Evolutionary conservation across 306 rosid genomes (phyloP), one percentile per base, ranked within the genome.

Genomic region (Sophora flavescens): DNA sequence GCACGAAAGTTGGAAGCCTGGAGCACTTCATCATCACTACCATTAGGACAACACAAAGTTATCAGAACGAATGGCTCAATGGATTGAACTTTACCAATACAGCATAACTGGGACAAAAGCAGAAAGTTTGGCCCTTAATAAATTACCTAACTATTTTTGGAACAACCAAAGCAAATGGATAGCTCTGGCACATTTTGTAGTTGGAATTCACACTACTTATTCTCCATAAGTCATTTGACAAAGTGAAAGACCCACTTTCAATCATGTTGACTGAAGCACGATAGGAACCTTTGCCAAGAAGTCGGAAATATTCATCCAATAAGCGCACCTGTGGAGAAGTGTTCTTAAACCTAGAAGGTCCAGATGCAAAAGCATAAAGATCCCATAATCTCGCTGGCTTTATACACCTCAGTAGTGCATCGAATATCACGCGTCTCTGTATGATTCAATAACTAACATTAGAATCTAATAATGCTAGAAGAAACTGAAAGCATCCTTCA

Each of bases 101-200:
- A 77, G 6, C 41, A 81, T 16, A 63, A 60, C 47, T 48, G 52
- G 18, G 12, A 50, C 5, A 56, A 80, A 77, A 48, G 44, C 61
- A 72, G 80, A 70, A 60, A 53, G 44, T 70, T 69, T 63, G 74
- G 56, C 72, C 64, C 78, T 66, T 62, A 61, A 81, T 74, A 48
- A 71, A 87, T 83, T 88, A 95, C 99, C 89, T 83, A 53, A 95
- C 84, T 75, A 72, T 51, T 63, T 86, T 86, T 71, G 97, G 99
- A 78, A 95, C 87, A 61, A 95, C 85, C 88, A 95, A 86, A 78
- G 99, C 96, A 84, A 92, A 95, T 78, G 99, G 99, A 82, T 95
- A 95, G 79, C 67, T 95, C 77, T 80, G 97, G 84, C 96, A 95
- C 89, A 92, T 59, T 69, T 86, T 66, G 81, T 92, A 91, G 79